Evolutionary conservation across 371 early-diverging fungal species (phyloP), one percentile per base, ranked within the genome.

Genomic region (Syncephalis fuscata): DNA sequence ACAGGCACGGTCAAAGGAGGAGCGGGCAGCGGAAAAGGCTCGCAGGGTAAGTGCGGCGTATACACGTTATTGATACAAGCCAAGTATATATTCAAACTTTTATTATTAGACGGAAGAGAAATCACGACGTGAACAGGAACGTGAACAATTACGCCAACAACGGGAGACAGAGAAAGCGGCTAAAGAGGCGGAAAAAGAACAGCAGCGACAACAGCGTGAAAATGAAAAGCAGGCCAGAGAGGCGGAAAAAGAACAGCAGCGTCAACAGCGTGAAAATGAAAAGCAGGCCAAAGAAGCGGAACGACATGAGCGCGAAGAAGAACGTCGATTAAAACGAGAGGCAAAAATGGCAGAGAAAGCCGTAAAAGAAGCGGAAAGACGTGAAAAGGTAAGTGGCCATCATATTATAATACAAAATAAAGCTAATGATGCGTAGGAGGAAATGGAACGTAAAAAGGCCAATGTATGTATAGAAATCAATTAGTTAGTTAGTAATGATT

Each of bases 261-360:
- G 32, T 32, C 32, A 32, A 32, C 32, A 32, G 11, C 32, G 32
- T 32, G 32, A 66, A 63, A 44, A 66, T 61, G 7, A 65, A 68
- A n/a, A n/a, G n/a, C n/a, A n/a, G n/a, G 27, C 51, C 57, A 17
- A 63, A 58, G 42, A 63, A 55, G 41, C 54, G 51, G 4, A 32
- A 32, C 32, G 11, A 32, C 32, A 32, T 4, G 11, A 32, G 11
- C 59, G 62, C 21, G 71, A 66, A 20, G 67, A 58, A 41, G 62
- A 65, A 48, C 55, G 57, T 17, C 39, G 57, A 5, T 26, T 55
- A 22, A 45, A 45, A 22, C n/a, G 56, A 56, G 54, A 58, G 54
- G 54, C 59, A 58, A 43, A 68, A 57, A 39, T 57, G 54, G 57
- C 64, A 55, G 52, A 64, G 56, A 61, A 63, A 45, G 48, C 44